Percentiles rank a stretch among this genome's conserved stretches.
phyloP scores from a whole-genome alignment of 768 basidiomycete genomes.

The Agrocybe pediades region DNA sequence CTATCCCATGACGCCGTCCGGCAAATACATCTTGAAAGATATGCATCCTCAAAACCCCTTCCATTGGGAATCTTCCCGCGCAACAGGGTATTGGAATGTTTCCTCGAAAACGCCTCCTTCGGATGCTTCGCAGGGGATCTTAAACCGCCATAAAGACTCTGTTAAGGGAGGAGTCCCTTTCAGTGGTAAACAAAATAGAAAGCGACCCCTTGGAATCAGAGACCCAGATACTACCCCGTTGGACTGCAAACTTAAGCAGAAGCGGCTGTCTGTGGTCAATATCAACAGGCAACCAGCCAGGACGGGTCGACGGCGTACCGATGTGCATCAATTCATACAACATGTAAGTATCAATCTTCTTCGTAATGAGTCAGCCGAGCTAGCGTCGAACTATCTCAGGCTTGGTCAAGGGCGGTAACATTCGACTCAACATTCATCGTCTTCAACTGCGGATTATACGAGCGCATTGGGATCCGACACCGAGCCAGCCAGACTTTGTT shows the following conservation, averaged over 20 bases:
- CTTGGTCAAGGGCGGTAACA: slow-evolving; percentile 3
- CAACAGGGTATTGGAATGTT: not conserved
- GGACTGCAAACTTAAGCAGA: no score
- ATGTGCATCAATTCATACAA: slow-evolving; percentile 2
- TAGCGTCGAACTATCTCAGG: not conserved
- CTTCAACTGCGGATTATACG: slow-evolving; percentile 7
- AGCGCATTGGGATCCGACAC: slow-evolving; percentile 12
- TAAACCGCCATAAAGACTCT: not conserved
- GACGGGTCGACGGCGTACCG: not conserved
- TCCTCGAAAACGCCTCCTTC: not conserved
- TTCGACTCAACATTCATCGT: slow-evolving; percentile 7
- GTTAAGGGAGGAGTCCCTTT: not conserved
- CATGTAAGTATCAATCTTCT: not conserved
- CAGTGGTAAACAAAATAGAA: not conserved
- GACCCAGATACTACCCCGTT: not conserved
- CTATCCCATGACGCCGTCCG: not conserved
- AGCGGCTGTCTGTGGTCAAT: not conserved
- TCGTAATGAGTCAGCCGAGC: not conserved
- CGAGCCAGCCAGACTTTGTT: slow-evolving; percentile 2
- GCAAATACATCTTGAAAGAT: not conserved
- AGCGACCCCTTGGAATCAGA: not conserved
- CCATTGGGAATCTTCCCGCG: not conserved
- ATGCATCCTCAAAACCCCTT: not conserved
- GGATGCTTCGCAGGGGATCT: not conserved
- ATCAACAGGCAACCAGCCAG: not conserved